Evolutionary conservation across 163 green algal species (phyloP).

Genomic region (Coccomyxa subellipsoidea): DNA sequence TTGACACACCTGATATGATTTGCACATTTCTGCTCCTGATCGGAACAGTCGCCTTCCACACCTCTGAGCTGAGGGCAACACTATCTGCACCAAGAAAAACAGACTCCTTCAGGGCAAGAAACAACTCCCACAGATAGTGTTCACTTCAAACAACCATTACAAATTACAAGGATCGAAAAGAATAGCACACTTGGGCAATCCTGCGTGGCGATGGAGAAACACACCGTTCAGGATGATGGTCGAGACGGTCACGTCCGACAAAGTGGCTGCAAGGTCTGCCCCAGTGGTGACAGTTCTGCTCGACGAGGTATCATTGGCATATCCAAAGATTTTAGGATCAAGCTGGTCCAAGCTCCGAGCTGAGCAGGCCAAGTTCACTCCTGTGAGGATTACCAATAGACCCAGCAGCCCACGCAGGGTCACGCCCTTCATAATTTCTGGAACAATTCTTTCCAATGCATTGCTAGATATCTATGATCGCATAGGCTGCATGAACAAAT

Average conservation of each 20-base stretch:
- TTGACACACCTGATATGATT: conserved; percentile 1
- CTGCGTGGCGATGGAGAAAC: too few relatives aligned
- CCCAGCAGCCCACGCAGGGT: not conserved
- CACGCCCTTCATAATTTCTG: not conserved
- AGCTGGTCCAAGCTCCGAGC: not conserved
- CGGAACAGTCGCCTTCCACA: not conserved
- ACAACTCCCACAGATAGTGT: too few relatives aligned
- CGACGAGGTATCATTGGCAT: not conserved
- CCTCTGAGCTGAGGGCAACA: conserved; percentile 1
- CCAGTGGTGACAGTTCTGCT: conserved; percentile 2
- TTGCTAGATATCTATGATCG: not conserved
- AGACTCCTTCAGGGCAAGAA: not conserved
- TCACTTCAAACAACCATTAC: too few relatives aligned
- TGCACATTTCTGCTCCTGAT: not conserved
- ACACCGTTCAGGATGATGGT: not conserved
- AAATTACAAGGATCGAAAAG: too few relatives aligned
- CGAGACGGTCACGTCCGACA: not conserved
- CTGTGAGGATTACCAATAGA: not conserved
- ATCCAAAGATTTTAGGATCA: not conserved
- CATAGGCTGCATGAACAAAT: not conserved
- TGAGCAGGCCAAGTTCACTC: not conserved
- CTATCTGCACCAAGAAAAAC: not conserved
- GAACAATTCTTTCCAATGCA: not conserved
- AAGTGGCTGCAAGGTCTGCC: not conserved
- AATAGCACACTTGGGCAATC: too few relatives aligned